Percentiles rank a stretch among this genome's conserved stretches.
Evolutionary conservation across 2,329 filamentous ascomycete genomes (phyloP).

Genomic region (Monosporascus sp.): DNA sequence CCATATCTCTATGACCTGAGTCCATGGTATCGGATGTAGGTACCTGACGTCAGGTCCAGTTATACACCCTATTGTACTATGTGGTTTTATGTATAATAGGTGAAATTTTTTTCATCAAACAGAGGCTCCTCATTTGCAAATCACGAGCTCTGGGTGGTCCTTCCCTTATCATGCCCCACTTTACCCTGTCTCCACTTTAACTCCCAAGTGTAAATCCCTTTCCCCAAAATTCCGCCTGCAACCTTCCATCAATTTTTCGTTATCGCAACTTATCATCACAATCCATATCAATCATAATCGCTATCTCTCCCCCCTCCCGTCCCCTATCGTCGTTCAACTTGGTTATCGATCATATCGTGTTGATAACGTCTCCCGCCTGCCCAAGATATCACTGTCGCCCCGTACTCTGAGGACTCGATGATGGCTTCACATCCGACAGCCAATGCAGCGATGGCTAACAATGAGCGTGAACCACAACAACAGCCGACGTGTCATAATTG

Average conservation of each 20-base stretch:
- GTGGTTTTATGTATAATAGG: background rate
- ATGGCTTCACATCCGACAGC: constrained; percentile 33
- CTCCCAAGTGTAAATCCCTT: background rate
- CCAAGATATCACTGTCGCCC: background rate
- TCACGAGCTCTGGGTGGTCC: constrained; percentile 8
- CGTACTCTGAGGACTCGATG: constrained; percentile 17
- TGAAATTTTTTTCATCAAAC: background rate
- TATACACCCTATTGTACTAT: background rate
- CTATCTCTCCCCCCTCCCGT: constrained; percentile 11
- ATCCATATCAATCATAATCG: constrained; percentile 11
- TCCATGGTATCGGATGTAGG: background rate
- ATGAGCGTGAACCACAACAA: constrained; percentile 49
- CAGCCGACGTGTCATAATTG: constrained; percentile 98
- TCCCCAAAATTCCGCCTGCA: background rate
- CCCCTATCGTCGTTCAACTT: constrained; percentile 3
- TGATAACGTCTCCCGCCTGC: constrained; percentile 1
- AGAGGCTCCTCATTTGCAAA: background rate
- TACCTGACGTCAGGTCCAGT: background rate
- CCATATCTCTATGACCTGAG: background rate
- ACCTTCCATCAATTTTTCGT: constrained; percentile 1
- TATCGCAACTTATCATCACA: constrained; percentile 2
- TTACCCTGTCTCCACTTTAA: constrained; percentile 7
- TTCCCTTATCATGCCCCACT: constrained; percentile 16
- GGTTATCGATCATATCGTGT: constrained; percentile 9
- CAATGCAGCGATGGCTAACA: constrained; percentile 48